Conservation (phyloP, 83 land plant genomes). For the Thuja plicata region DNA sequence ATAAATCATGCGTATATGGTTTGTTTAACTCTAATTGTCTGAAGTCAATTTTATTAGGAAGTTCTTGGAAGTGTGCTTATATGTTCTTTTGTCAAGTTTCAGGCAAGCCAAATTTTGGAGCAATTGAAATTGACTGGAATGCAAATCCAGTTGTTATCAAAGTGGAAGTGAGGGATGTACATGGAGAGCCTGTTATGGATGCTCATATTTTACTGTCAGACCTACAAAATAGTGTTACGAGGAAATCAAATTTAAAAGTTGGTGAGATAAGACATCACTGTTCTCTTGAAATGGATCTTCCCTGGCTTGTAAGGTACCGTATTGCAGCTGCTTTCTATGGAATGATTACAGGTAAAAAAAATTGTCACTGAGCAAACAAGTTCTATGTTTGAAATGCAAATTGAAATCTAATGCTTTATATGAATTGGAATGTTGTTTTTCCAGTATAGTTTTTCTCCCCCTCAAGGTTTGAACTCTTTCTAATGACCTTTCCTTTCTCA, state of each 20-base stretch:
- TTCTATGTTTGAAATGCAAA: background rate
- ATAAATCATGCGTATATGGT: slow-evolving; percentile 85
- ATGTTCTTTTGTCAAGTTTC: slow-evolving; percentile 8
- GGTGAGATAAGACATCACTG: slow-evolving; percentile 51
- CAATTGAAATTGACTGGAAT: slow-evolving; percentile 79
- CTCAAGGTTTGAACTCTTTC: background rate
- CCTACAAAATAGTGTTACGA: slow-evolving; percentile 26
- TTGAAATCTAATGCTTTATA: background rate
- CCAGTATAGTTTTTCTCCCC: background rate
- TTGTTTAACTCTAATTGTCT: background rate
- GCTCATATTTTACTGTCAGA: slow-evolving; percentile 48
- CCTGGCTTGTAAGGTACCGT: slow-evolving; percentile 62
- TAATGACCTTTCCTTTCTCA: background rate
- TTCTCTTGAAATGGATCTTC: slow-evolving; percentile 60
- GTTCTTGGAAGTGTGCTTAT: background rate
- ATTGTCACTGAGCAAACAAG: slow-evolving; percentile 1
- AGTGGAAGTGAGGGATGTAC: slow-evolving; percentile 56
- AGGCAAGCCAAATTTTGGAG: slow-evolving; percentile 86
- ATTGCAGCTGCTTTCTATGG: slow-evolving; percentile 42
- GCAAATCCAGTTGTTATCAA: slow-evolving; percentile 51
- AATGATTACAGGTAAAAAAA: slow-evolving; percentile 37
- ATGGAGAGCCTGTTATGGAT: slow-evolving; percentile 51
- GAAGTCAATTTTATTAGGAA: background rate
- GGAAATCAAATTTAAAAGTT: background rate
- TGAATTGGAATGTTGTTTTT: background rate